Evolutionary conservation across 768 basidiomycete genomes (phyloP), one percentile per base, ranked within the genome.

Genomic region (Lentinula sp.): DNA sequence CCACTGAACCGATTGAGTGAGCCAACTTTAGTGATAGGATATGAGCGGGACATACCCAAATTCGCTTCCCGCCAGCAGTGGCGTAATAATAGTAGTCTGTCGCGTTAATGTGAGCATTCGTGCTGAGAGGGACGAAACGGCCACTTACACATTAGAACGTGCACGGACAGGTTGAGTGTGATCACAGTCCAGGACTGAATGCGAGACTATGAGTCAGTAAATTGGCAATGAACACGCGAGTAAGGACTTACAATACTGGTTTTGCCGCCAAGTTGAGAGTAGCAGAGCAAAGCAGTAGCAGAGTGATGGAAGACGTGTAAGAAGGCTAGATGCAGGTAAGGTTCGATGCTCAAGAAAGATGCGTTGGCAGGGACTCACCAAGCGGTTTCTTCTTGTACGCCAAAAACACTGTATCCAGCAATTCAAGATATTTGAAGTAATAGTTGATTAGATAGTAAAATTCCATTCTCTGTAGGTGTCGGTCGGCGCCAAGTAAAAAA

Each of bases 361-460:
- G 50, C n/a, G 50, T 18, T 56, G 54, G 55, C 55, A 33, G 18
- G 12, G 23, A 75, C 87, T 63, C 70, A 95, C 95, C 91, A 54
- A 99, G 81, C 15, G 93, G 93, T 76, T 98, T 98, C 83, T 98
- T 99, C 85, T 98, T 99, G 68, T 98, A 77, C 9, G 91, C 92
- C 66, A 99, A 85, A 83, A 98, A 99, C 66, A 98, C 84, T 13
- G 97, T 99, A 79, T 98, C 97, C 64, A 96, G 73, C 62, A 98
- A 85, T 76, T 99, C 97, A 65, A 97, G 77, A 74, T 98, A 98
- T 73, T 98, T 98, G 85, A 97, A 93, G 76, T 88, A 95, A 78
- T 98, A 99, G 80, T 99, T 99, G 80, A 98, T 81, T 81, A 98
- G 94, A 79, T 99, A 98, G 79, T 92, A 98, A 70, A 95, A 89